Percentiles rank a stretch among this genome's conserved stretches.
Conservation (phyloP, 2,329 filamentous ascomycete genomes). For the Nemania diffusa region DNA sequence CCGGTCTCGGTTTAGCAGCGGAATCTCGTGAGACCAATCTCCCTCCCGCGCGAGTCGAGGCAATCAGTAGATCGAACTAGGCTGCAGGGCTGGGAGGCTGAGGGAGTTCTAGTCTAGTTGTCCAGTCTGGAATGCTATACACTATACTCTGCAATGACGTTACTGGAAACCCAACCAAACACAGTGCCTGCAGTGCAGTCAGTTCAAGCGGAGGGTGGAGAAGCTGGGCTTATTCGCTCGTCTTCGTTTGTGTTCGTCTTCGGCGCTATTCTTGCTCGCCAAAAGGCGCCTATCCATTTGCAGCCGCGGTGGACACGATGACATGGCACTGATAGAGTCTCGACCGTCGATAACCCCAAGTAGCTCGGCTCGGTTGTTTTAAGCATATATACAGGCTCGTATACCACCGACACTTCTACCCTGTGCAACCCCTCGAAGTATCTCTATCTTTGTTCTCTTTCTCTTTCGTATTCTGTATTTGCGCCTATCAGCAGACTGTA, state of each 20-base stretch:
- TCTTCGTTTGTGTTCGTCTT: constrained; percentile 17
- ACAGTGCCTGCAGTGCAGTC: background rate
- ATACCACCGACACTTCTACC: background rate
- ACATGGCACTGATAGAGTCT: constrained; percentile 17
- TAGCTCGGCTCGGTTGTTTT: too few species aligned
- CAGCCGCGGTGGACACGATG: constrained; percentile 31
- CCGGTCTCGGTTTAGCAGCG: background rate
- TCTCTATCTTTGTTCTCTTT: background rate
- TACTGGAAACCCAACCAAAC: constrained; percentile 4
- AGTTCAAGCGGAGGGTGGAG: constrained; percentile 26
- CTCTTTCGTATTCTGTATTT: too few species aligned
- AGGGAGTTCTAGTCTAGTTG: background rate
- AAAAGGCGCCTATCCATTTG: constrained; percentile 22
- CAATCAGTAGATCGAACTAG: too few species aligned
- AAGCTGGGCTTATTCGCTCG: background rate
- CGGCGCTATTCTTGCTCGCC: background rate
- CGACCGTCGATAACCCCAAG: constrained; percentile 9
- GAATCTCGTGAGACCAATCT: background rate
- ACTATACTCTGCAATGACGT: too few species aligned
- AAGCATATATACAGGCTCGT: constrained; percentile 11
- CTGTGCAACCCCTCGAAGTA: background rate
- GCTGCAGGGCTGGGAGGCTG: background rate
- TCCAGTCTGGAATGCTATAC: background rate
- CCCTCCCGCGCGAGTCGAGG: too few species aligned
- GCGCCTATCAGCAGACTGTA: too few species aligned